phyloP scores from a whole-genome alignment of 148 eudicot genomes.

The Rhododendron vialii region DNA sequence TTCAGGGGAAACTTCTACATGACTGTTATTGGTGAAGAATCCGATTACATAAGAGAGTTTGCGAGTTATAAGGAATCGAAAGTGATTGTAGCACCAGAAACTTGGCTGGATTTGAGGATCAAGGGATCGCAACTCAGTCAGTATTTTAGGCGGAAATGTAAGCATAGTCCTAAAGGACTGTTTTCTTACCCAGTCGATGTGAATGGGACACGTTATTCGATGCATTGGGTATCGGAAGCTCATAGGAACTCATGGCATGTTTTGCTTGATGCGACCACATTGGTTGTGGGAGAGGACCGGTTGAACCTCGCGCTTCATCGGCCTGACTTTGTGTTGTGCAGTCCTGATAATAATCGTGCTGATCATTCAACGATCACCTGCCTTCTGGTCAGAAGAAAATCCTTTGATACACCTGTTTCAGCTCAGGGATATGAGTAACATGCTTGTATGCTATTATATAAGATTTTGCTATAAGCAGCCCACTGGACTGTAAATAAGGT shows the following conservation, averaged over 20 bases:
- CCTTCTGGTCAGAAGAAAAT: conserved; percentile 29
- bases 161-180: conserved; percentile 32
- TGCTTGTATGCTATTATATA: neutral
- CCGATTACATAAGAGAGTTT: conserved; percentile 26
- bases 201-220: conserved; percentile 28
- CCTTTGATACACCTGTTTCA: conserved; percentile 22
- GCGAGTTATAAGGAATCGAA: conserved; percentile 35
- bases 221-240: conserved; percentile 44
- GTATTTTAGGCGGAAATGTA: conserved; percentile 29
- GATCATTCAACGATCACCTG: conserved; percentile 30
- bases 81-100: conserved; percentile 32
- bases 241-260: conserved; percentile 40
- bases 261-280: conserved; percentile 28
- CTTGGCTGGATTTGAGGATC: conserved; percentile 39
- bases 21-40: conserved; percentile 28
- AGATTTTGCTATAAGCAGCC: neutral
- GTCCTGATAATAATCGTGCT: conserved; percentile 15
- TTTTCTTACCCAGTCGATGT: conserved; percentile 36
- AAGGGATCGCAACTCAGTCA: conserved; percentile 39
- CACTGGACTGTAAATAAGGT: neutral
- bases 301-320: conserved; percentile 33
- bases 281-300: conserved; percentile 27
- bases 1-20: conserved; percentile 34
- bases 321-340: conserved; percentile 36
- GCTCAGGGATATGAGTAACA: conserved; percentile 4